Evolutionary conservation across 495 filamentous ascomycete species (phyloP).

Genomic region (Xylaria nigripes): DNA sequence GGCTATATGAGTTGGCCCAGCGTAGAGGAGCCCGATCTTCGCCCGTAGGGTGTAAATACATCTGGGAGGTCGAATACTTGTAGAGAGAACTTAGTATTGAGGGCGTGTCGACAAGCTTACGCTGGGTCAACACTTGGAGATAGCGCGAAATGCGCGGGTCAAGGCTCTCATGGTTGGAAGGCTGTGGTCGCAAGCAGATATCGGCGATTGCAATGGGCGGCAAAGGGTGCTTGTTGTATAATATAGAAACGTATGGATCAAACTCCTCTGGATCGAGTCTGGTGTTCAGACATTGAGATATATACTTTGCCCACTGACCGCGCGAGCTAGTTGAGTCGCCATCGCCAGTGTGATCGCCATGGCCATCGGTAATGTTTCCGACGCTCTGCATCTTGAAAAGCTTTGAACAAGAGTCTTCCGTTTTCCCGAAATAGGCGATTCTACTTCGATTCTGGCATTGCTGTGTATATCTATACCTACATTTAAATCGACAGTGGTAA

Average conservation of each 20-base stretch:
- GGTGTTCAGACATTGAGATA: constrained; percentile 34
- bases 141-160: constrained; percentile 60
- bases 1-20: constrained; percentile 42
- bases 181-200: constrained; percentile 49
- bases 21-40: constrained; percentile 21
- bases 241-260: constrained; percentile 30
- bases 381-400: background rate
- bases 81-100: constrained; percentile 52
- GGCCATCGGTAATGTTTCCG: background rate
- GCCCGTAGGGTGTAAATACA: constrained; percentile 18
- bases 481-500: too few relatives aligned
- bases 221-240: constrained; percentile 38
- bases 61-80: constrained; percentile 48
- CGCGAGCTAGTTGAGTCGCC: constrained; percentile 10
- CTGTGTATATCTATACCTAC: background rate
- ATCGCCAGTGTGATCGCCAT: background rate
- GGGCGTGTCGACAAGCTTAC: constrained; percentile 44
- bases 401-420: background rate
- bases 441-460: background rate
- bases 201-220: constrained; percentile 45
- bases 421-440: background rate
- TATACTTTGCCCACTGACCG: constrained; percentile 39
- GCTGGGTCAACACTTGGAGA: constrained; percentile 50
- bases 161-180: constrained; percentile 40
- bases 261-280: constrained; percentile 43